Evolutionary conservation across 176 grass and related monocot species (phyloP), one percentile per base, ranked within the genome.

Genomic region (Oryza meridionalis): DNA sequence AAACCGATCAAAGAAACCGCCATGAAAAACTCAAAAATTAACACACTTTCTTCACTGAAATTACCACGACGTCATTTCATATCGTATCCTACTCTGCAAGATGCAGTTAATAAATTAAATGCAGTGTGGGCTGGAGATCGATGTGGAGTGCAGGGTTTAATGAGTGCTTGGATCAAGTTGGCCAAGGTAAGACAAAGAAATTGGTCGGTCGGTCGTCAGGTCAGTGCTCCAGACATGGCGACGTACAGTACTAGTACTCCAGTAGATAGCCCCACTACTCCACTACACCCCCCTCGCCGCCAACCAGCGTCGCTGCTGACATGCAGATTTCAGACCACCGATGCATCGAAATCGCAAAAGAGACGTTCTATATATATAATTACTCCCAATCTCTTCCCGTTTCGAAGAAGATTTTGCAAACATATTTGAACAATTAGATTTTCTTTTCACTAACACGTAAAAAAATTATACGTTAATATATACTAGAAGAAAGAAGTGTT

Each of bases 171-270:
- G 32, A 67, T 64, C 77, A 25, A 71, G 51, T 15, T 45, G 50
- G 69, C 81, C 26, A 74, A 89, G 77, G 70, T 75, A 64, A 76
- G 87, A 89, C 87, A 89, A 84, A 79, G 82, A 76, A 80, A 76
- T 69, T 81, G 87, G 70, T 84, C 87, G 76, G 81, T 67, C 25
- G 70, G 74, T 81, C 33, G 42, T 87, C 78, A 62, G 65, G 79
- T 27, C 78, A 61, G 62, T 15, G 37, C 58, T 16, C 0, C 53
- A 62, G 33, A 35, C 51, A 25, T 11, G 55, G n/a, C 58, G 58
- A 62, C n/a, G 21, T 62, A 62, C 38, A 40, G 38, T 9, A 40
- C 7, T 40, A 40, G 21, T 21, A 58, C 17, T 19, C 51, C 51
- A 19, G 51, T 24, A 24, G 58, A 13, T 24, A 62, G 58, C 58